Base-by-base conservation (phyloP, 1,139 yeast genomes). In the Debaryomyces nepalensis region DNA sequence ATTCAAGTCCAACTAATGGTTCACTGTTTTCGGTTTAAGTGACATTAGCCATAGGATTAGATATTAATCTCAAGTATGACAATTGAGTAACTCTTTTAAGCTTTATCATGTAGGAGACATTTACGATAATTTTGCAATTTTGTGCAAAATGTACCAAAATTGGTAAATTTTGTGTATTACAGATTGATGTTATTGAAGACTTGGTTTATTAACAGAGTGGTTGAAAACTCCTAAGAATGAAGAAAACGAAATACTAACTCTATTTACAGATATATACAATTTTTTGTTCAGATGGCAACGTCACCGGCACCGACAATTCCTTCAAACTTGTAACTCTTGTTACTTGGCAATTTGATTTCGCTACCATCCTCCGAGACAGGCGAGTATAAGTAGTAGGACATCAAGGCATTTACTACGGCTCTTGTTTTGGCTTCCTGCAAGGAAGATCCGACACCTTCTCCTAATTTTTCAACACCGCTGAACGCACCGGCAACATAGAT, bases 391-490 rank as follows among this genome's bases (percentile, higher is more conserved):
- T 93, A 93, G 84, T 95, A 93, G 46, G 88, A 81, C 77, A 90
- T 83, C 61, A 93, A 79, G 21, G 98, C 93, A 64, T 87, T 87
- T 37, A 90, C 95, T 39, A 90, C 88, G 22, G 97, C 95, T 63
- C 97, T 81, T 26, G 90, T 87, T 64, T 90, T 87, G 33, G 98
- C 97, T 68, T 93, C 99, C 51, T 78, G 80, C 54, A 93, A 72
- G 34, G 96, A 87, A n/a, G 95, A 75, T 37, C 98, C 99, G 56
- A 87, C 90, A 34, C 97, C 97, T 67, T 93, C 98, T 40, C 98
- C 97, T 44, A 93, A 73, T 65, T 89, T 85, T 48, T 82, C 82
- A 16, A 75, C 74, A 26, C 97, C 98, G 44, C 85, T 76, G 64
- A 90, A 93, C 1, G 89, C 95, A 41, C 97, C 98, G 26, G 93